Conservation (phyloP, 73 alveolate species). For the Uronychia setigera region DNA sequence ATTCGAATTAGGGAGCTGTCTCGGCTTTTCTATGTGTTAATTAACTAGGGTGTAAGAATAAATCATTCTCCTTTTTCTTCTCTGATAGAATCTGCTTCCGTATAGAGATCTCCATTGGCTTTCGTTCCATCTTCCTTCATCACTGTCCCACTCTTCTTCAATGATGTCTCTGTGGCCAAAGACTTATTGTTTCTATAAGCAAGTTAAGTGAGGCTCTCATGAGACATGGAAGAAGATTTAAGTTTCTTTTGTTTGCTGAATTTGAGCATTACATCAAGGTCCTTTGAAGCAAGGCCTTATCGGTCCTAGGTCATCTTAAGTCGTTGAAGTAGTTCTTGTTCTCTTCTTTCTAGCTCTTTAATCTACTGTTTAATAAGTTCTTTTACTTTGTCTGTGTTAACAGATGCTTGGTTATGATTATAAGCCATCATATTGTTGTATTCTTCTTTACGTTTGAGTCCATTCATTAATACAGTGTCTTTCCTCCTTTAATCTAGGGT, state of each 20-base stretch:
- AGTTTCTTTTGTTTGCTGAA: background rate
- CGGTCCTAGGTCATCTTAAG: background rate
- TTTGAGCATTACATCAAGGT: background rate
- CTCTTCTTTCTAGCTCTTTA: background rate
- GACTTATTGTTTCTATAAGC: background rate
- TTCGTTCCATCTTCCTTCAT: background rate
- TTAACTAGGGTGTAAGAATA: background rate
- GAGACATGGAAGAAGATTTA: background rate
- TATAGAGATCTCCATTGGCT: background rate
- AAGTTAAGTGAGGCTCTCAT: background rate
- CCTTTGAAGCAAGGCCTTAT: background rate
- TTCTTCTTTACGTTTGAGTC: background rate
- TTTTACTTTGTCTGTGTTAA: background rate
- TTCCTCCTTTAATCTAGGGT: background rate
- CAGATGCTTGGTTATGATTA: background rate
- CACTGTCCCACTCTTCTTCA: no score
- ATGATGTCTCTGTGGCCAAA: background rate
- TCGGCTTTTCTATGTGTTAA: no score
- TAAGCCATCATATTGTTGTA: background rate
- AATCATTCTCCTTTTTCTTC: background rate
- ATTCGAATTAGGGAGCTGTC: no score
- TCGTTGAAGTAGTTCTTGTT: background rate
- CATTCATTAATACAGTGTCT: background rate
- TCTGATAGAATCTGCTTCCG: background rate
- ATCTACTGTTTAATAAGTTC: background rate